phyloP scores from a whole-genome alignment of 1,284 basidiomycete species.

The Rhodotorula mucilaginosa region DNA sequence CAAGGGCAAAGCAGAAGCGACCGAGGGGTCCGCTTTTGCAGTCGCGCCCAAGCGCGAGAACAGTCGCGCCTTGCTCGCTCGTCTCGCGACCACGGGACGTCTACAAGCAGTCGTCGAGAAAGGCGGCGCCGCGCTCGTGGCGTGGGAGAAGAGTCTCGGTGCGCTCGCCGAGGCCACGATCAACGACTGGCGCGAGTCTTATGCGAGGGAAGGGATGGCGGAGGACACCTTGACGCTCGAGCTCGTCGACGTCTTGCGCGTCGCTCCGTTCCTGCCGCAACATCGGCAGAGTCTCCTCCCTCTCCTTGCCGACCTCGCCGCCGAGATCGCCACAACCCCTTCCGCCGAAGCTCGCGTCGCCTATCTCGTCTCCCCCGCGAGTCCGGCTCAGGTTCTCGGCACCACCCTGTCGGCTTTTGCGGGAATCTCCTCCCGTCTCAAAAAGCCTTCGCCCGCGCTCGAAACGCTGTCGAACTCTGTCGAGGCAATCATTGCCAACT shows the following conservation, averaged over 20 bases:
- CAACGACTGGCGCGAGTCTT: conserved; percentile 20
- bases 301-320: conserved; percentile 24
- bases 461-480: conserved; percentile 12
- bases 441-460: not conserved
- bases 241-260: conserved; percentile 36
- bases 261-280: conserved; percentile 29
- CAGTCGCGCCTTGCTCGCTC: conserved; percentile 26
- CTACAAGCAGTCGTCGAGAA: conserved; percentile 11
- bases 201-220: conserved; percentile 9
- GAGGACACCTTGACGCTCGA: conserved; percentile 33
- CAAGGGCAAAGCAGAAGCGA: conserved; percentile 3
- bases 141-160: conserved; percentile 30
- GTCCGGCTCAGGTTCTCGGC: conserved; percentile 34
- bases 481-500: conserved; percentile 34
- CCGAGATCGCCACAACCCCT: conserved; percentile 19
- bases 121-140: conserved; percentile 9
- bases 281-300: conserved; percentile 11
- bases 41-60: conserved; percentile 18
- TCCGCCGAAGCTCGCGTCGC: conserved; percentile 25
- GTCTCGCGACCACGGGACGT: conserved; percentile 28
- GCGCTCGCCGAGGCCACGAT: conserved; percentile 16
- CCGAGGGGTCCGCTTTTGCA: conserved; percentile 15
- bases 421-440: conserved; percentile 4
- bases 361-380: conserved; percentile 28
- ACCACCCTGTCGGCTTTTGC: conserved; percentile 24